Evolutionary conservation across 169 alveolate species (phyloP), one percentile per base, ranked within the genome.

Genomic region (Cryptosporidium canis): DNA sequence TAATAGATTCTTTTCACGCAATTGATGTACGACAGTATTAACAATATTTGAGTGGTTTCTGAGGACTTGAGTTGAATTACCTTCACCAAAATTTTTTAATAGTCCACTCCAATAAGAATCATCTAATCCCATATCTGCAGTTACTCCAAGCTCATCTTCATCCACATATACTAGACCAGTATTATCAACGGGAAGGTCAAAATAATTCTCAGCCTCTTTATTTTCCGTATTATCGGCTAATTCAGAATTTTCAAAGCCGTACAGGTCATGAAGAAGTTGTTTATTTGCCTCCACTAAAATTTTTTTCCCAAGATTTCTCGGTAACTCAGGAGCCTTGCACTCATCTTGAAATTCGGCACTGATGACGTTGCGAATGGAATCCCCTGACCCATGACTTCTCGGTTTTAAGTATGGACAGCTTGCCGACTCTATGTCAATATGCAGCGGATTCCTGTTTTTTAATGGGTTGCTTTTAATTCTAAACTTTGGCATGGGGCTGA

Each of bases 301-400:
- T 43, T 41, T 48, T 63, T 31, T 91, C 24, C 64, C 67, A 18
- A 67, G 39, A 66, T 18, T 56, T 16, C 29, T 39, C 14, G 90
- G 87, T 43, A 72, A 21, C 44, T 87, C 65, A 43, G 35, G 61
- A 27, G 29, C 16, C 43, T 27, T 24, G 24, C 71, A 83, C 48
- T 66, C 91, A 48, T 44, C 90, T 5, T 61, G 61, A 35, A 51
- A 68, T 37, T 72, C 90, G n/a, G 83, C 93, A 84, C 84, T 58
- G 61, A 71, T 27, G 37, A 33, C 6, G 63, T 51, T 16, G 5
- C 8, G 0, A 5, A 21, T 21, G 24, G 63, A 91, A 16, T 66
- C 71, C 63, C 2, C 21, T 7, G 77, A 16, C 39, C 37, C 44
- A 1, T 21, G 18, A 12, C 37, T 55, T 27, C 16, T 35, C 12